Evolutionary conservation across 805 yeast species (phyloP), one percentile per base, ranked within the genome.

Genomic region (Wilhelminamyces savonicus): DNA sequence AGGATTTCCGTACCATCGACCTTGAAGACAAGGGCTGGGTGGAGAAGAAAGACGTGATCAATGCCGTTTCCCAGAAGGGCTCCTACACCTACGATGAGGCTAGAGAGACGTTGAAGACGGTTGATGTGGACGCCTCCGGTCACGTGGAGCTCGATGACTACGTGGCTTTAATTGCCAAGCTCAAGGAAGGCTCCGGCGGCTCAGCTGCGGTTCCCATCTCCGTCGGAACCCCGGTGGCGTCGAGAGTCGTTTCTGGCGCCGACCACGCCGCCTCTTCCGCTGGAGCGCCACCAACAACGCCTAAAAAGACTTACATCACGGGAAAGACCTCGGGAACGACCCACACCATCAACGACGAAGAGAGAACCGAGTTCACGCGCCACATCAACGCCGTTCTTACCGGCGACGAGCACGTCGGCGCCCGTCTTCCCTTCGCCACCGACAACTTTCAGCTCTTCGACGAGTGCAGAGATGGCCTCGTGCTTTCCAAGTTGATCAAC

Each of bases 321-420:
- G 96, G 95, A 31, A 74, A 81, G 27, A 74, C 85, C n/a, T 74
- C 94, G 1, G 96, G 97, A 29, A 85, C 94, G 13, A 83, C 95
- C 2, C 98, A 92, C 57, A 86, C 97, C 3, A 88, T 92, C 54
- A 87, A 92, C 56, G 97, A 90, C 50, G 98, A 92, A 66, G 98
- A 92, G 62, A 76, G 96, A 56, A 70, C 83, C 15, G 97, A 87
- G 67, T 92, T 92, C 62, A 92, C 97, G 4, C 78, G 94, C 50
- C 98, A 92, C 58, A 88, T 92, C 60, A 92, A 92, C 57, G 72
- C 86, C 26, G 96, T 87, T 5, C 71, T 92, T 35, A 77, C 87
- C 5, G 97, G 94, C 13, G 98, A 92, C 55, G 53, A 78, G 1
- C 86, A 85, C 37, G 71, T 92, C 32, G 97, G 95, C 16, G 64